Evolutionary conservation across 148 eudicot genomes (phyloP).

Genomic region (Chenopodium suecicum): DNA sequence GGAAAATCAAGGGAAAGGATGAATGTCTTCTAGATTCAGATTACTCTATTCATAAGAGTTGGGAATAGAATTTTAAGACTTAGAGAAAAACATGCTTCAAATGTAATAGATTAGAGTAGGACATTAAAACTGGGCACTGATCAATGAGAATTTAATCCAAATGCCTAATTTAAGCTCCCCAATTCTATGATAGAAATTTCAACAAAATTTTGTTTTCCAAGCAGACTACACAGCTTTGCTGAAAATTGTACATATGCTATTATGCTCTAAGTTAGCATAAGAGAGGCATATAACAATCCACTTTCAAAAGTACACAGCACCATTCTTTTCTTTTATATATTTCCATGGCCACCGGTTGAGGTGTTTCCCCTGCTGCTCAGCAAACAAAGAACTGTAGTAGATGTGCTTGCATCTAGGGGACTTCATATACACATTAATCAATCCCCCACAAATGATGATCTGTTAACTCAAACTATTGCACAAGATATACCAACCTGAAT

Average conservation of each 20-base stretch:
- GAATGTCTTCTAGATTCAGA: too few species aligned
- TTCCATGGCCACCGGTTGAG: not conserved
- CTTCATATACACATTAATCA: not conserved
- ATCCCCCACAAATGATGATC: not conserved
- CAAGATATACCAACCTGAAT: constrained; percentile 13
- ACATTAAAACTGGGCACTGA: not conserved
- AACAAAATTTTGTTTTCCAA: not conserved
- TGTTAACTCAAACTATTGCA: constrained; percentile 4
- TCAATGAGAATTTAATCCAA: not conserved
- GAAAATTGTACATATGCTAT: not conserved
- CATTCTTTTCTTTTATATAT: not conserved
- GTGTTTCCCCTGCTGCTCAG: not conserved
- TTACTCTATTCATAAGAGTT: too few species aligned
- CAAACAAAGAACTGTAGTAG: not conserved
- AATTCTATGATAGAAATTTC: not conserved
- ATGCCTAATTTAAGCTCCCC: not conserved
- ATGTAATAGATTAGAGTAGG: too few species aligned
- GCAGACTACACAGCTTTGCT: not conserved
- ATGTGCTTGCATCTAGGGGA: constrained; percentile 4
- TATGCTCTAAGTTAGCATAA: constrained; percentile 6
- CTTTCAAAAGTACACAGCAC: not conserved
- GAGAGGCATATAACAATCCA: not conserved
- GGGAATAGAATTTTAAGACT: not conserved
- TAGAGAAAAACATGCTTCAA: not conserved
- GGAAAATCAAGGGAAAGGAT: too few species aligned